These are phyloP conservation scores for Staphylotrichum tortipilum DNA, from an alignment of 495 filamentous ascomycete species.

Conservation along the genomic window DNA sequence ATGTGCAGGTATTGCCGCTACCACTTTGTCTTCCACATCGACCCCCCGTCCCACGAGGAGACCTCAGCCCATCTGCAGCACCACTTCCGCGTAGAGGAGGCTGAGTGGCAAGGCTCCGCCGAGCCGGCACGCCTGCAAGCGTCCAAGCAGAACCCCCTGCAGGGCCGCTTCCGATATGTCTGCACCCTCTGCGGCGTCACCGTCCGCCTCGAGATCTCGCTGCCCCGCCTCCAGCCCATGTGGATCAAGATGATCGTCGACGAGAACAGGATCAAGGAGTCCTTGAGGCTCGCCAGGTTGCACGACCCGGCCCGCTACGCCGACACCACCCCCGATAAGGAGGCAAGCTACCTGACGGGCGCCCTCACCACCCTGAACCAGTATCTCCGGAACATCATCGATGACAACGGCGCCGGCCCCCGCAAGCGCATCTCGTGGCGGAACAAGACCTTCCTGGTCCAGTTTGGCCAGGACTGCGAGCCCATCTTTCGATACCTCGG, in stretches of 20 bases:
- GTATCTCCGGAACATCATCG: slow-evolving; percentile 56
- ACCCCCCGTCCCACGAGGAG: background rate
- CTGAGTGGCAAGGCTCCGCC: background rate
- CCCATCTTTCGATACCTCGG: slow-evolving; percentile 55
- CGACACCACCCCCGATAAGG: slow-evolving; percentile 29
- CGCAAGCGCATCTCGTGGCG: slow-evolving; percentile 51
- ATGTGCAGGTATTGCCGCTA: slow-evolving; percentile 27
- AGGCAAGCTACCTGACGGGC: slow-evolving; percentile 37
- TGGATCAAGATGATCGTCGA: slow-evolving; percentile 51
- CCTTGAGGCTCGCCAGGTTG: slow-evolving; percentile 44
- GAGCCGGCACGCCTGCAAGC: background rate
- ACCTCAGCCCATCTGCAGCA: slow-evolving; percentile 12
- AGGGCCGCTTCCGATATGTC: slow-evolving; percentile 35
- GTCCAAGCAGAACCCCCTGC: slow-evolving; percentile 23
- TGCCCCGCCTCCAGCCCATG: slow-evolving; percentile 42
- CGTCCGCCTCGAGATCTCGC: slow-evolving; percentile 38
- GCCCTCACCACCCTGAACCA: slow-evolving; percentile 48
- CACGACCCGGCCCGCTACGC: slow-evolving; percentile 52
- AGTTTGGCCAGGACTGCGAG: slow-evolving; percentile 58
- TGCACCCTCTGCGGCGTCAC: slow-evolving; percentile 45
- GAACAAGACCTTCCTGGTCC: slow-evolving; percentile 64
- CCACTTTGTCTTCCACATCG: slow-evolving; percentile 25
- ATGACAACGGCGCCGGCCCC: slow-evolving; percentile 25
- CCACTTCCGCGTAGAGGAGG: slow-evolving; percentile 14
- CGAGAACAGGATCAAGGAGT: slow-evolving; percentile 39